A percentile compares a stretch with the other conserved stretches of the same genome.
phyloP scores from a whole-genome alignment of 2,329 filamentous ascomycete genomes.

The Pyrenochaeta sp. region DNA sequence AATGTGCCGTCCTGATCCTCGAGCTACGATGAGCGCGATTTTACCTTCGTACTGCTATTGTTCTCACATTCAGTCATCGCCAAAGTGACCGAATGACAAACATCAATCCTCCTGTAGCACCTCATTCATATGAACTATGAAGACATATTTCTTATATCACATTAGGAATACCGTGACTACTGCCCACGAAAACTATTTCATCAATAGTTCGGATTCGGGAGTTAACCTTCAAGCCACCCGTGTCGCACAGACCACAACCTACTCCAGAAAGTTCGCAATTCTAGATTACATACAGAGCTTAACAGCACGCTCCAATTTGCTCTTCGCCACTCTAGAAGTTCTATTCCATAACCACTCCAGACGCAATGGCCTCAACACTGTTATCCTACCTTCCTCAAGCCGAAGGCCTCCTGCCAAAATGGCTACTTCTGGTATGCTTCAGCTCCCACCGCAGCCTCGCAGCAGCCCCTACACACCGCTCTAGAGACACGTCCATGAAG shows the following conservation, averaged over 20 bases:
- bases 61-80: neutral
- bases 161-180: too few species aligned
- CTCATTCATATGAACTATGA: neutral
- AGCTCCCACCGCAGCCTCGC: neutral
- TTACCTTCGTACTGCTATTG: neutral
- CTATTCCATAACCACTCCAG: neutral
- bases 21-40: too few species aligned
- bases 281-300: neutral
- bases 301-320: neutral
- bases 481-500: constrained; percentile 10
- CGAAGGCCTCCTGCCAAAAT: constrained; percentile 67
- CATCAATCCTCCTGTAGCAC: neutral
- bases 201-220: neutral
- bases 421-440: constrained; percentile 69
- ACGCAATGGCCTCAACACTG: constrained; percentile 43
- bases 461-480: neutral
- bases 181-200: neutral
- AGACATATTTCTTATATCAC: too few species aligned
- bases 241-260: neutral
- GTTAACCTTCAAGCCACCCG: too few species aligned
- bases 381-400: constrained; percentile 53
- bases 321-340: neutral
- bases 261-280: neutral
- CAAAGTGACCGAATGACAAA: neutral
- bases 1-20: neutral